Base-by-base conservation (phyloP, 108 stramenopile genomes). In the Skeletonema menzelii region DNA sequence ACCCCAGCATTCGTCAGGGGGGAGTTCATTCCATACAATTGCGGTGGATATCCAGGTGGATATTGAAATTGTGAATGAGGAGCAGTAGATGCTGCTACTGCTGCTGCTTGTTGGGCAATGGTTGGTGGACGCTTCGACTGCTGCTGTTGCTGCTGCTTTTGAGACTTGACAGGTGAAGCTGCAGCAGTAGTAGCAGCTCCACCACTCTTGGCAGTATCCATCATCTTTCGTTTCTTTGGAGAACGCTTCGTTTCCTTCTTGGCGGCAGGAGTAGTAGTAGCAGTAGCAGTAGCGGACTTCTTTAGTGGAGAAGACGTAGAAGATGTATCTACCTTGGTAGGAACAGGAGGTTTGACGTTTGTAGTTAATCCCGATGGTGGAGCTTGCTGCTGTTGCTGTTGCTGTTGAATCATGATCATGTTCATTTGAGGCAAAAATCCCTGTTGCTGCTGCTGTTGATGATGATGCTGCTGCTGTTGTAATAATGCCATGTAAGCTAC, bases 211-310 rank as follows among this genome's bases (percentile, higher is more conserved):
- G 47, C 2, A 17, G 53, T 20, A 10, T 55, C 19, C 6, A 56
- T 19, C 6, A 56, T 19, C 60, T 47, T 47, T 46, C 60, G 60
- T 19, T 61, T 56, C 60, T 40, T 55, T 56, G 49, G 60, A 2
- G 44, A 8, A 56, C 60, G 60, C 57, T 61, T 56, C 19, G 60
- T 56, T 42, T 47, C 60, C 19, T 61, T 56, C 19, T 61, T 61
- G 10, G 17, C 55, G n/a, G n/a, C n/a, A n/a, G n/a, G n/a, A n/a
- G n/a, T n/a, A 59, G 60, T 10, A 19, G 60, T 10, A 37, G 67
- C 67, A 27, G 42, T 8, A 19, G 11, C 55, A 37, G 57, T 27
- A 15, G n/a, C 10, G 15, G 47, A 59, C 55, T 13, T 56, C 56
- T 53, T 53, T 20, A 10, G 49, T 22, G 22, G 49, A 53, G 49